These are phyloP conservation scores for Rutidosis leptorrhynchoides DNA, from an alignment of 129 eudicot species.

Conservation along the genomic window DNA sequence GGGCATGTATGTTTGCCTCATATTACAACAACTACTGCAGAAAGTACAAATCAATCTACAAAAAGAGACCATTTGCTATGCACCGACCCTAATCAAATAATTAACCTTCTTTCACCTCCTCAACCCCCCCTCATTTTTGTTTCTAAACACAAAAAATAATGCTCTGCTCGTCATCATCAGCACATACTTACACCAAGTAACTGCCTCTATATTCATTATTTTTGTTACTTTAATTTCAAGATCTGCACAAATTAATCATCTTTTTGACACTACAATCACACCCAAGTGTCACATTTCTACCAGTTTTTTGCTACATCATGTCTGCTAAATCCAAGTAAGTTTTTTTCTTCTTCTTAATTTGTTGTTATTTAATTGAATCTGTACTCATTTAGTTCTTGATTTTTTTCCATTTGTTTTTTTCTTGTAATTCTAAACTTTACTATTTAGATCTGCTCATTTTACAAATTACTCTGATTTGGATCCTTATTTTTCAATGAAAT, in stretches of 20 bases:
- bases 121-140: conserved; percentile 15
- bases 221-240: conserved; percentile 10
- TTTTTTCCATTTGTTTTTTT: not conserved
- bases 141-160: conserved; percentile 15
- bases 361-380: conserved; percentile 5
- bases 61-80: not conserved
- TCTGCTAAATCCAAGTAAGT: conserved; percentile 82
- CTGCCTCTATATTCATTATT: not conserved
- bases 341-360: conserved; percentile 1
- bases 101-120: not conserved
- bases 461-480: not conserved
- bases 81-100: conserved; percentile 45
- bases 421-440: not conserved
- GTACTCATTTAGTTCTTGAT: conserved; percentile 14
- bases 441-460: conserved; percentile 29
- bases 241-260: conserved; percentile 13
- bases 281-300: conserved; percentile 16
- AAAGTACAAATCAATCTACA: conserved; percentile 23
- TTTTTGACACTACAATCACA: not conserved
- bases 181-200: not conserved
- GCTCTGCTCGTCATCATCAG: conserved; percentile 12
- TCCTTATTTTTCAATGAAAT: conserved; percentile 14
- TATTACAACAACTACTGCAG: conserved; percentile 17
- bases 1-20: conserved; percentile 23
- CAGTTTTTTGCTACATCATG: conserved; percentile 37